Percentiles rank a stretch among this genome's conserved stretches.
Conservation (phyloP, 352 stramenopile species). For the Pythium grandisporangium region DNA sequence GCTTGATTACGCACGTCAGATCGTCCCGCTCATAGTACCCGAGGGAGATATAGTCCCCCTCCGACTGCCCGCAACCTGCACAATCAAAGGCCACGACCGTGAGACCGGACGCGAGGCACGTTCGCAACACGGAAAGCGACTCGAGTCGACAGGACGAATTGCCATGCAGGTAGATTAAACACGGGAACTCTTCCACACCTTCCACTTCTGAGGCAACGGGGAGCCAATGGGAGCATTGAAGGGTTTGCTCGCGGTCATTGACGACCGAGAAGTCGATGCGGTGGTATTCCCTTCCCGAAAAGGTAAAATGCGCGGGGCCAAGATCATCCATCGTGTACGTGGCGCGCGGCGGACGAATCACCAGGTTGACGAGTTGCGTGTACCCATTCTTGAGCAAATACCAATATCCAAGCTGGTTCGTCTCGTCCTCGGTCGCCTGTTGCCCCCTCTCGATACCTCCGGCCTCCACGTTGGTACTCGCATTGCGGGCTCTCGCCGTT, state of each 20-base stretch:
- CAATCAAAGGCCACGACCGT: constrained; percentile 97
- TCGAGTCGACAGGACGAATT: constrained; percentile 95
- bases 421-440: constrained; percentile 63
- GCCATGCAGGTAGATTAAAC: constrained; percentile 97
- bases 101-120: constrained; percentile 89
- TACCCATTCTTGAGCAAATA: constrained; percentile 88
- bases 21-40: constrained; percentile 94
- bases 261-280: constrained; percentile 88
- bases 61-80: constrained; percentile 91
- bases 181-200: constrained; percentile 46
- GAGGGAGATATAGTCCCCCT: constrained; percentile 97
- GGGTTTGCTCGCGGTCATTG: constrained; percentile 67
- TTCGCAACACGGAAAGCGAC: constrained; percentile 86
- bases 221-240: constrained; percentile 95
- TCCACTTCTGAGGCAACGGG: constrained; percentile 32
- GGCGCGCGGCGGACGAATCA: constrained; percentile 94
- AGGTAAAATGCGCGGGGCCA: constrained; percentile 87
- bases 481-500: constrained; percentile 4
- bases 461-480: constrained; percentile 16
- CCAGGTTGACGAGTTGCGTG: constrained; percentile 95
- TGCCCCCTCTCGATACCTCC: constrained; percentile 72
- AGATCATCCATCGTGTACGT: constrained; percentile 89
- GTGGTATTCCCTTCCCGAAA: constrained; percentile 80
- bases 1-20: constrained; percentile 85
- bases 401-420: constrained; percentile 74